Evolutionary conservation across 108 stramenopile species (phyloP), one percentile per base, ranked within the genome.

Genomic region (Pseudonitzschia pungens): DNA sequence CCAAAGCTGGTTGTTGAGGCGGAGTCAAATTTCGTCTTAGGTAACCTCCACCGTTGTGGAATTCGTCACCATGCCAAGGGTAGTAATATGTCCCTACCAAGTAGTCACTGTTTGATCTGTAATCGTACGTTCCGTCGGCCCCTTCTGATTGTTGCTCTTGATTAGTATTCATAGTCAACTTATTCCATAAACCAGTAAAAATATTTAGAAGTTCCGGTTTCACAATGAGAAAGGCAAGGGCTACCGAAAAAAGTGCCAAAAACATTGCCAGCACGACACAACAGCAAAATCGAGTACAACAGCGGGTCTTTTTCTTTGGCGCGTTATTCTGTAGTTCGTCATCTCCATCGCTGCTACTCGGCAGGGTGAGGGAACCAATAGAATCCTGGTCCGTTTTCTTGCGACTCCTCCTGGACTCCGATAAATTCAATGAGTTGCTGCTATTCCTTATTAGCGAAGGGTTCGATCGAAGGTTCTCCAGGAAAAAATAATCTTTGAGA

Each of bases 31-130:
- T 68, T 80, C 64, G 10, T 8, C 84, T 78, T 15, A 85, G 26
- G 54, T 85, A 85, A 11, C 75, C 68, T 32, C 68, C 76, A 22
- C 74, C 71, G 56, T 63, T 70, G 55, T 85, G 81, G 73, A 85
- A 85, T 5, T 32, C 12, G 20, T 44, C 43, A 10, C 66, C 22
- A 22, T 67, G 21, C 66, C 66, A 67, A 18, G 66, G 66, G 44
- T 67, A 67, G 28, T 67, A 67, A 45, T 67, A 67, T 6, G 48
- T 41, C 21, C 66, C 66, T 9, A 67, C 66, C n/a, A 67, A 50
- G 48, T 67, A 67, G 16, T 67, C 26, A 8, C 41, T 67, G 44
- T 67, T 67, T 44, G 66, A 20, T 10, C 41, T 67, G 45, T 67
- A 67, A 29, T 67, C 44, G n/a, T 20, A 55, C 4, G 2, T 36